Conservation (phyloP, 176 grass and related monocot species). For the Carex cristatella region DNA sequence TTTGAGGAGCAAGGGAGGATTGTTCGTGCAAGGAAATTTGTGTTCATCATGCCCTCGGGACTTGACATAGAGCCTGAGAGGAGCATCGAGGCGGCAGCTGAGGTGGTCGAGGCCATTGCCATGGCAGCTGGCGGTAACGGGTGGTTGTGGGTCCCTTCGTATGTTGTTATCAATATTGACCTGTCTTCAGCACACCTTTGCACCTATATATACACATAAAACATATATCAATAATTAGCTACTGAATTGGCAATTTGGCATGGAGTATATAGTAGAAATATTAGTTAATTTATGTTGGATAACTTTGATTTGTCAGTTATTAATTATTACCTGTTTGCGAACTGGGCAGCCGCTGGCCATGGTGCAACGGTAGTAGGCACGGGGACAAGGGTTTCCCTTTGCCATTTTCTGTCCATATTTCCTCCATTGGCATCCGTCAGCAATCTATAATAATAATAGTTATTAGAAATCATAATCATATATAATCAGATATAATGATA, state of each 20-base stretch:
- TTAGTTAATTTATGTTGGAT: not conserved
- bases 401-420: conserved; percentile 99
- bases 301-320: not conserved
- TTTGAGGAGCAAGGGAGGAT: conserved; percentile 80
- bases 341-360: conserved; percentile 91
- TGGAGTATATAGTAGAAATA: not conserved
- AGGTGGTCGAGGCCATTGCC: conserved; percentile 95
- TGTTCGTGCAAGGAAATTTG: conserved; percentile 62
- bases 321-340: conserved; percentile 66
- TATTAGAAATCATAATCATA: not conserved
- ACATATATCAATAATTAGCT: conserved; percentile 13
- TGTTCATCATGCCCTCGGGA: conserved; percentile 51
- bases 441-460: conserved; percentile 40
- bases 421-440: conserved; percentile 96
- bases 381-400: conserved; percentile 89
- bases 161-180: conserved; percentile 78
- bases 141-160: conserved; percentile 92
- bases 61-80: conserved; percentile 82
- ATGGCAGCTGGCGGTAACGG: conserved; percentile 80
- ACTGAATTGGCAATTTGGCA: not conserved
- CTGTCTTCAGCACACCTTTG: conserved; percentile 89
- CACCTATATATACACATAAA: conserved; percentile 38
- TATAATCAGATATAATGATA: too few relatives aligned
- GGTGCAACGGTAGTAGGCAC: conserved; percentile 98
- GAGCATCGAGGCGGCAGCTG: conserved; percentile 75